Evolutionary conservation across 2,329 filamentous ascomycete species (phyloP), one percentile per base, ranked within the genome.

Genomic region (Cyanodermella asteris): DNA sequence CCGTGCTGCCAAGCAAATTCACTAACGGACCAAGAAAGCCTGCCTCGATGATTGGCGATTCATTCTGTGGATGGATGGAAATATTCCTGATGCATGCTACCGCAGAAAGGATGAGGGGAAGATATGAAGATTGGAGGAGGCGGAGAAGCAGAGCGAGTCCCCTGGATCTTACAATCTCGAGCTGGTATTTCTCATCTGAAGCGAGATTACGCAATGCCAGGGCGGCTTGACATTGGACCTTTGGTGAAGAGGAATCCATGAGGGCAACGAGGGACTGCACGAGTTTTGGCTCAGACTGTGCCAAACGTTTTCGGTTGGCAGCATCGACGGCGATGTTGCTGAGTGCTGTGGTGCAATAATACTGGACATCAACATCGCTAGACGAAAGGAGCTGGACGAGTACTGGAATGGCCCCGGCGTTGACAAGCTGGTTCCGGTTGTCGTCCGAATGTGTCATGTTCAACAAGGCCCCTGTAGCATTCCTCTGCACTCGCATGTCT

Each of bases 401-500:
- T 6, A 97, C 84, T 5, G 87, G 87, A 36, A 97, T 93, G n/a
- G 87, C 87, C 34, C 84, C 84, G 22, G 87, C 87, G 37, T 90
- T 90, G 36, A 97, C 87, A 15, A 97, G 72, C 49, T 97, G 82
- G 50, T 94, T 81, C 38, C 87, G 71, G 49, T 97, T 97, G 50
- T 97, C 87, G 47, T 94, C 87, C 35, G 82, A 94, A 56, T 97
- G 87, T 40, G 87, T 97, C 87, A 97, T 97, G 51, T 97, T 97
- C 36, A 97, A 63, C 29, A 97, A 56, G 22, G 87, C 87, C 27
- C 87, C 87, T 1, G 87, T 97, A 29, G 87, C 87, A 50, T 97
- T 97, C 36, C 87, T 68, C 54, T 97, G 87, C 23, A 97, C 87
- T 28, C 87, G 71, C 87, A 94, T 94, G 42, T 97, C 87, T 50